Base-by-base conservation (phyloP, 805 yeast species). In the Myxozyma neotropica region DNA sequence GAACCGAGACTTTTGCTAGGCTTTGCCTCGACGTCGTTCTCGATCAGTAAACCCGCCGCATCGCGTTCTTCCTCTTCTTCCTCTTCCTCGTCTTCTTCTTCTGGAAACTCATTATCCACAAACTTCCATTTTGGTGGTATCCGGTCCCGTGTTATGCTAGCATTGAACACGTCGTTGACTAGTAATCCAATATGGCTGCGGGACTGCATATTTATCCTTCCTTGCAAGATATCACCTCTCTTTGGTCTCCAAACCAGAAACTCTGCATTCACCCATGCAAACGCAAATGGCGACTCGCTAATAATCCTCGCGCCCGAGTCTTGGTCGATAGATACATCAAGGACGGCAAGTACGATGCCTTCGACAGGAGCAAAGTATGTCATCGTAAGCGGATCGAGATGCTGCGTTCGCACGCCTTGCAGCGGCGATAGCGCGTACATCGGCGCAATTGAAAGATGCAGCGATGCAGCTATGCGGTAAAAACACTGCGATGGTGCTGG, bases 151-250 rank as follows among this genome's bases (percentile, higher is more conserved):
- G 88, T 89, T 64, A 94, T 89, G 47, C 93, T 85, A 23, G 97
- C 97, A 75, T 94, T 94, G 78, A 94, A 94, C 0, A 96, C 89
- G 75, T 94, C 98, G 72, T 89, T 92, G 51, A 94, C 80, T 65
- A 94, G 80, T 61, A 94, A 78, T 61, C 97, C 98, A 68, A 94
- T 87, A 72, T 94, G 99, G 6, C 96, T 87, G 17, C 96, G 96
- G 2, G 96, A 86, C 77, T 93, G 97, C 83, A 93, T 85, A 76
- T 89, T 90, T 55, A 87, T 81, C 78, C 85, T 81, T 12, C 99
- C 99, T 73, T 92, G 95, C 19, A 94, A 75, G 1, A 80, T 75
- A 70, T 94, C 97, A 3, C 96, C 97, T n/a, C 84, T 78, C 68
- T 83, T 83, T 3, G 99, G 99, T 68, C 81, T 83, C 98, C 99